These are phyloP conservation scores for Sordaria brevicollis DNA, from an alignment of 495 filamentous ascomycete species.

Conservation along the genomic window DNA sequence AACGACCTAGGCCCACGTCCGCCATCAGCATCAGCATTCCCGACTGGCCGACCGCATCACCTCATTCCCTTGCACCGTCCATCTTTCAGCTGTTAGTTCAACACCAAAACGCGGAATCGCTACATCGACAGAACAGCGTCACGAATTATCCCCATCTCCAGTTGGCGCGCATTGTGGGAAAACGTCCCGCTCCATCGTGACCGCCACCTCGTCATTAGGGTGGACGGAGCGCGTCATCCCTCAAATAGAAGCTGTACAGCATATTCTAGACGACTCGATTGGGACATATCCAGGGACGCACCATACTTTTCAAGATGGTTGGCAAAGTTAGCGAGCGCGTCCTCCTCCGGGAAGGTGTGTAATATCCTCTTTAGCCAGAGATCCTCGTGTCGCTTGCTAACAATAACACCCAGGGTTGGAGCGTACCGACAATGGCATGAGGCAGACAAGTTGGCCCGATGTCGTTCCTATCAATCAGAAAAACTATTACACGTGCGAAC, in stretches of 20 bases:
- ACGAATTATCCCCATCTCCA: not conserved
- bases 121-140: not conserved
- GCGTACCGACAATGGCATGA: slow-evolving; percentile 95
- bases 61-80: not conserved
- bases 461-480: slow-evolving; percentile 94
- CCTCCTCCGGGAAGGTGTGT: slow-evolving; percentile 39
- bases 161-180: not conserved
- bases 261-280: not conserved
- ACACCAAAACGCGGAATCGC: not conserved
- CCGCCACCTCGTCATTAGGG: not conserved
- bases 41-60: not conserved
- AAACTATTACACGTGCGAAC: slow-evolving; percentile 96
- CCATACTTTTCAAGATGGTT: slow-evolving; percentile 28
- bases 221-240: not conserved
- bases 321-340: slow-evolving; percentile 46
- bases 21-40: not conserved
- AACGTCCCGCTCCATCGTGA: not conserved
- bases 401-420: slow-evolving; percentile 59
- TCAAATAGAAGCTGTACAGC: not conserved
- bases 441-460: slow-evolving; percentile 86
- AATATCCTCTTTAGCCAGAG: not conserved
- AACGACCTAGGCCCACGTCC: not conserved
- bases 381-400: slow-evolving; percentile 2
- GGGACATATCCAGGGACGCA: not conserved
- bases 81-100: no score